Base-by-base conservation (phyloP, 1,284 basidiomycete species). In the Marasmius tenuissimus region DNA sequence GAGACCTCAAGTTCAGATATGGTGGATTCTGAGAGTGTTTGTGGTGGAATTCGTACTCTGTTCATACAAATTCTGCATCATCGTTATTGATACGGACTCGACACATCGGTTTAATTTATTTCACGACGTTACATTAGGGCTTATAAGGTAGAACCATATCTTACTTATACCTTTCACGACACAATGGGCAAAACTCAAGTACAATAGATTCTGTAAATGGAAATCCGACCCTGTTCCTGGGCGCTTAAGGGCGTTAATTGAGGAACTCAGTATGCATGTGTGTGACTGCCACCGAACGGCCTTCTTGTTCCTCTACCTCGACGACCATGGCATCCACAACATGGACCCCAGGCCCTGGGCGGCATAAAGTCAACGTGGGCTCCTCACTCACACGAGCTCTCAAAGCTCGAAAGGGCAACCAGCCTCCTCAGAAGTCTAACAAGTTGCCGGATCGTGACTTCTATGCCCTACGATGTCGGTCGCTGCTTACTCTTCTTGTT, bases 391-490 rank as follows among this genome's bases (percentile, higher is more conserved):
- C 72, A 6, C 78, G 83, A 58, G 80, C 85, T 7, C 76, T 89
- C 65, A 89, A 85, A 70, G 84, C 85, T 22, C 83, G 87, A 66
- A 85, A 82, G 67, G 81, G 81, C 47, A 70, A 68, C 60, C 71
- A 72, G 10, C 72, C 78, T 38, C 74, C 78, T 14, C 68, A 76
- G 33, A 78, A 84, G 72, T 76, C 76, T 42, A 73, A 75, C 34
- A 75, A 74, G 62, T 71, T 84, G 50, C 85, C 84, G 35, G 82
- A 85, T 67, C 80, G 82, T 53, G 87, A 90, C 65, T 89, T 88
- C 72, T 89, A 88, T 69, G 85, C 88, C 33, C 83, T 92, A 66
- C 80, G 86, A 65, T 92, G 90, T 91, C 67, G 68, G 85, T 81
- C 38, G 33, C 42, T 45, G 5, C n/a, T n/a, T 34, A 18, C 52